Evolutionary conservation across 148 eudicot species (phyloP).

Genomic region (Vaccinium myrtillus): DNA sequence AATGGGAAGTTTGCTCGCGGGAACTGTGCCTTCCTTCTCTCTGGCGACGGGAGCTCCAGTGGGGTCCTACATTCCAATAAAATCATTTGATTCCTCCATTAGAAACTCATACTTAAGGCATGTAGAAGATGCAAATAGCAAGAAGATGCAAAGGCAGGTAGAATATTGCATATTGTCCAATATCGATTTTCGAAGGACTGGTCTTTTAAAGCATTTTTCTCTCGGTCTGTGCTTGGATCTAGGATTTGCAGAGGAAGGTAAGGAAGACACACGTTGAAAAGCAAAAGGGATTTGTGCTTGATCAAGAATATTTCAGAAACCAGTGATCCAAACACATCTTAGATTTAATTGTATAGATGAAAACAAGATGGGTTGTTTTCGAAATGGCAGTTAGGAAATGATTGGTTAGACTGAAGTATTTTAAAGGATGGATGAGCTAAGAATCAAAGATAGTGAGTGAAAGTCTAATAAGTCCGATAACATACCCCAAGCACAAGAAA

Average conservation of each 20-base stretch:
- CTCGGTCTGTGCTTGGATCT: background rate
- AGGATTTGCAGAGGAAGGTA: background rate
- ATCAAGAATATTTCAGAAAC: too few species aligned
- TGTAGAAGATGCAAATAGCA: background rate
- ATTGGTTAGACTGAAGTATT: too few species aligned
- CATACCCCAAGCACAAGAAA: slow-evolving; percentile 76
- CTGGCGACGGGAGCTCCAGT: slow-evolving; percentile 68
- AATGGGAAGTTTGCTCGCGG: slow-evolving; percentile 62
- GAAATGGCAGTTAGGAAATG: too few species aligned
- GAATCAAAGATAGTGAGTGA: background rate
- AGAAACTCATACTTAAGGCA: background rate
- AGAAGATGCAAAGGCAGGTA: background rate
- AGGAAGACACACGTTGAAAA: background rate
- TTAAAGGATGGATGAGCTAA: background rate
- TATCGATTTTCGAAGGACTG: background rate
- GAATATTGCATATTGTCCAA: background rate
- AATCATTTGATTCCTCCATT: background rate
- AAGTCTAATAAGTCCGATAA: background rate
- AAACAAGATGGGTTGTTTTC: background rate
- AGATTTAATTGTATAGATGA: background rate
- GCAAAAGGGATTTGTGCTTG: background rate
- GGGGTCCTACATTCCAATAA: slow-evolving; percentile 48
- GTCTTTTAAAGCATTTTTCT: background rate
- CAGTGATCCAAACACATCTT: too few species aligned
- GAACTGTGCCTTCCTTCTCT: slow-evolving; percentile 53